Conservation (phyloP, 2,329 filamentous ascomycete genomes). For the Aspergillus persii region DNA sequence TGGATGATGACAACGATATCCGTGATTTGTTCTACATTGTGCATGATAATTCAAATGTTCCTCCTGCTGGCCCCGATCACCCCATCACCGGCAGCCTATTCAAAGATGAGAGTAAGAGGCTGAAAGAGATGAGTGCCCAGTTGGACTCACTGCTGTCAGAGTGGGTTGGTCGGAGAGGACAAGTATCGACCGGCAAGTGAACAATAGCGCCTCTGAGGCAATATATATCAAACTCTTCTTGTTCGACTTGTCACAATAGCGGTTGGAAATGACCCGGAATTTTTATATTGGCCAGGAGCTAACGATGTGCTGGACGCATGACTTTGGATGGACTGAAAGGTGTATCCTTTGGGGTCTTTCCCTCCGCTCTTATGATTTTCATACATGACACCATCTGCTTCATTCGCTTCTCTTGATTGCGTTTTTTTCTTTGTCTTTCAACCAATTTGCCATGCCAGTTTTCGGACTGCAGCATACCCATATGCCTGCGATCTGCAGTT, state of each 20-base stretch:
- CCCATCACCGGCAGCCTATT: conserved; percentile 79
- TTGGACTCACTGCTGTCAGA: conserved; percentile 83
- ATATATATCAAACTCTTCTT: not conserved
- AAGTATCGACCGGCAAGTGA: conserved; percentile 21
- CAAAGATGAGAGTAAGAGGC: conserved; percentile 78
- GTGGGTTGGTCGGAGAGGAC: conserved; percentile 60
- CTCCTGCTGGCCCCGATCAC: conserved; percentile 77
- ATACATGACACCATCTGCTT: conserved; percentile 3
- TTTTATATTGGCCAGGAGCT: conserved; percentile 11
- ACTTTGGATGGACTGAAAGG: conserved; percentile 4
- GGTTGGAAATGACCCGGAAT: not conserved
- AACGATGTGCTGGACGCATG: conserved; percentile 23
- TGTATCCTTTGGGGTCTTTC: conserved; percentile 1
- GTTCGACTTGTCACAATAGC: not conserved
- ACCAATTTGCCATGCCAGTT: not conserved
- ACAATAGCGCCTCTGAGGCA: not conserved
- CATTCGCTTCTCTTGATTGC: conserved; percentile 3
- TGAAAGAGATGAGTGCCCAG: conserved; percentile 85
- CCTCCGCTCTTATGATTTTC: conserved; percentile 4
- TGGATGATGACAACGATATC: conserved; percentile 86
- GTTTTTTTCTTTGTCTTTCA: not conserved
- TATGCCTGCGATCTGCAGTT: not conserved
- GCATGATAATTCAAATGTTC: conserved; percentile 83
- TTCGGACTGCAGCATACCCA: not conserved
- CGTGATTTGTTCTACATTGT: conserved; percentile 87